phyloP scores from a whole-genome alignment of 2,329 filamentous ascomycete genomes.

The Penicillium brasilianum region DNA sequence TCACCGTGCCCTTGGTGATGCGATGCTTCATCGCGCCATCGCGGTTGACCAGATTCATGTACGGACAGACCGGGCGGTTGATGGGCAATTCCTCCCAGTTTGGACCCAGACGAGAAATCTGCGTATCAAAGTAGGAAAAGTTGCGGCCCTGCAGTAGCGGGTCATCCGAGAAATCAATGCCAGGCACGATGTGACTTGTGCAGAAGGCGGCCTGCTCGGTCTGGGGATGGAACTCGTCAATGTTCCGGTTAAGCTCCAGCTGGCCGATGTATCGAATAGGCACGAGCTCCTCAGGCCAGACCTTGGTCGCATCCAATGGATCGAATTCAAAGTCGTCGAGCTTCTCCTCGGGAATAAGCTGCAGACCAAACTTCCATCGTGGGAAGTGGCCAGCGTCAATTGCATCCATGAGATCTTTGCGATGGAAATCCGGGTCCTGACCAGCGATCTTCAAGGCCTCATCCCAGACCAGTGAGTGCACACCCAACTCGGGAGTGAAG shows the following conservation, averaged over 20 bases:
- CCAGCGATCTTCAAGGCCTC: slow-evolving; percentile 76
- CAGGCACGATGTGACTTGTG: slow-evolving; percentile 77
- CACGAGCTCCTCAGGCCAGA: slow-evolving; percentile 80
- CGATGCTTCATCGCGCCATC: slow-evolving; percentile 75
- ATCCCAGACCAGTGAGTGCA: slow-evolving; percentile 56
- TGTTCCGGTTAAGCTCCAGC: slow-evolving; percentile 77
- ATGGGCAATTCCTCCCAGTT: slow-evolving; percentile 81
- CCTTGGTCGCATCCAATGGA: slow-evolving; percentile 81
- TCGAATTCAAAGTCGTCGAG: slow-evolving; percentile 84
- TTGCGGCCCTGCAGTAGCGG: slow-evolving; percentile 76
- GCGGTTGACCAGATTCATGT: slow-evolving; percentile 76
- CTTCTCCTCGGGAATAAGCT: slow-evolving; percentile 71
- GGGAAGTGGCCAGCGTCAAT: slow-evolving; percentile 74
- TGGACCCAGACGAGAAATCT: slow-evolving; percentile 70
- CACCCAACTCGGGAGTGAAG: slow-evolving; percentile 41
- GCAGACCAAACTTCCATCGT: slow-evolving; percentile 83
- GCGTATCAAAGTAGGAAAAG: slow-evolving; percentile 59
- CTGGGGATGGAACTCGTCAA: slow-evolving; percentile 81
- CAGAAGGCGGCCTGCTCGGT: slow-evolving; percentile 85
- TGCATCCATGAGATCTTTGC: slow-evolving; percentile 75
- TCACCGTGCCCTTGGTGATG: slow-evolving; percentile 73
- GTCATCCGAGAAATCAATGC: slow-evolving; percentile 77
- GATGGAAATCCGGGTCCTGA: slow-evolving; percentile 80
- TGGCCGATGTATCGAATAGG: slow-evolving; percentile 80
- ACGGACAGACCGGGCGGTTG: slow-evolving; percentile 74